Evolutionary conservation across 257 asterid genomes (phyloP), one percentile per base, ranked within the genome.

Genomic region (Solanum verrucosum): DNA sequence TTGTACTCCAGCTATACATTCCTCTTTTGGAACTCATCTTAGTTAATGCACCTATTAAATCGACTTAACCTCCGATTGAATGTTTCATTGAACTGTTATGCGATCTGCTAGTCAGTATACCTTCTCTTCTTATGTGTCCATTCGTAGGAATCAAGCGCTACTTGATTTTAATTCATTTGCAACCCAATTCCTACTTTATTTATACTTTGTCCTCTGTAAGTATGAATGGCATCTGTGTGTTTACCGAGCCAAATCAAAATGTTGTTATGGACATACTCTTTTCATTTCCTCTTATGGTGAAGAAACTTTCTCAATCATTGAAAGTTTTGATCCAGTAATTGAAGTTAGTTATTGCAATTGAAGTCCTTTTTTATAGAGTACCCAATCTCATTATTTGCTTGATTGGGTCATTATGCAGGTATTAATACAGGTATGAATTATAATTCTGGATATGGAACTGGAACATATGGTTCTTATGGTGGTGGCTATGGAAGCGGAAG

Each of bases 401-500:
- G 72, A 16, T 87, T 90, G 81, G 23, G 42, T 63, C 82, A 73
- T 71, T 23, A 9, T 88, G 83, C 91, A 94, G 98, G 98, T 86
- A 92, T 91, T 88, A 93, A 95, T 83, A 90, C 98, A 31, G 94
- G 94, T 88, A 35, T 91, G 87, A 93, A 92, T 88, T 93, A 92
- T 87, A 92, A 91, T 86, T 91, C 94, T 85, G 98, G 99, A 75
- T 93, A 93, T 82, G 99, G 99, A 63, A 34, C 93, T 56, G 65
- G 65, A 56, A 56, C 65, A 83, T 91, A 92, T 89, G 95, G 70
- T 67, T 31, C 56, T 85, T 67, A 70, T 67, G 87, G 94, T 75
- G 38, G 91, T 25, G 88, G 95, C 15, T 91, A 92, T 84, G 98
- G 98, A 87, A 92, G 95, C 68, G 98, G 98, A 87, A 92, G 95